phyloP scores from a whole-genome alignment of 139 green algal species.

The Picochlorum sp. region DNA sequence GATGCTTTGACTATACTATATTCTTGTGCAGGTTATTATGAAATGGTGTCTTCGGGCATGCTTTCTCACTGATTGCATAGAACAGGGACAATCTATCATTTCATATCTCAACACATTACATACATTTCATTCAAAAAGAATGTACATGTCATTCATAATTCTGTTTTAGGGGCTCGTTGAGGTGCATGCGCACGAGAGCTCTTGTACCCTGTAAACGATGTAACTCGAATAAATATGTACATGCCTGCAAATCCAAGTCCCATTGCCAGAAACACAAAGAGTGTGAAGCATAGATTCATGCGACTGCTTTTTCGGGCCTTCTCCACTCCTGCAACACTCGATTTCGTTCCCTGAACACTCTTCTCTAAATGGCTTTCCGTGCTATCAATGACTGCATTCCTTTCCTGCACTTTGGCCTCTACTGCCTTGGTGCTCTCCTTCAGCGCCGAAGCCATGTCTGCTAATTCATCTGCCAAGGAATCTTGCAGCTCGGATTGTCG shows the following conservation, averaged over 20 bases:
- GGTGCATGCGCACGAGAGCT: neutral
- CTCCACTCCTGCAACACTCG: neutral
- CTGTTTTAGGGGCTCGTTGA: neutral
- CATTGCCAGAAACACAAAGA: conserved; percentile 30
- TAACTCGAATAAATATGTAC: conserved; percentile 39
- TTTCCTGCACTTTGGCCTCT: conserved; percentile 20
- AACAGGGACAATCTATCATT: neutral
- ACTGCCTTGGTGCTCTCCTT: conserved; percentile 39
- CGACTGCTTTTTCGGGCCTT: conserved; percentile 5
- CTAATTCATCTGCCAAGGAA: conserved; percentile 39
- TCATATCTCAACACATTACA: neutral
- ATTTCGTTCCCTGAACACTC: conserved; percentile 18
- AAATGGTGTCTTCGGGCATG: too few relatives aligned
- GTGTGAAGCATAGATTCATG: conserved; percentile 33
- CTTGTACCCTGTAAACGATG: conserved; percentile 8
- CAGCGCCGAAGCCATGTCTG: conserved; percentile 30
- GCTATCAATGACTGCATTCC: conserved; percentile 27
- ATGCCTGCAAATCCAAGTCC: conserved; percentile 30
- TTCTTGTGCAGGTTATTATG: too few relatives aligned
- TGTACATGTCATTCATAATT: neutral
- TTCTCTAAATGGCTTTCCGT: conserved; percentile 33
- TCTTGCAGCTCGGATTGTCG: conserved; percentile 25
- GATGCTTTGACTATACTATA: neutral
- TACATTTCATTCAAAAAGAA: too few relatives aligned
- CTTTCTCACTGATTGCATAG: neutral